Base-by-base conservation (phyloP, 768 basidiomycete species). In the Rhodotorula sphaerocarpa region DNA sequence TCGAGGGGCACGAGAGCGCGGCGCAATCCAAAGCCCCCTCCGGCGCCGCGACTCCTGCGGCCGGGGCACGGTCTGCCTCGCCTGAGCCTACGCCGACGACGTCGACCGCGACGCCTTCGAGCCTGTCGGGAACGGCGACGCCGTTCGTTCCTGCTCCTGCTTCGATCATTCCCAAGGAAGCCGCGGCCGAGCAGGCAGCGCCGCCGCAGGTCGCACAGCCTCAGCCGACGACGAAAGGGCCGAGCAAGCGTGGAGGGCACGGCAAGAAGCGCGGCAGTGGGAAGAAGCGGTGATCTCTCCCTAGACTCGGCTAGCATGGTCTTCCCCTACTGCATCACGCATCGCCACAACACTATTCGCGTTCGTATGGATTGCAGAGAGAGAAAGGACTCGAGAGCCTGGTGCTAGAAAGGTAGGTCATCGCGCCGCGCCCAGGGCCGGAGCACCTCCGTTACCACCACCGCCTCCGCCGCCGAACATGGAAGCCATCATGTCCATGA, bases 401-500 rank as follows among this genome's bases (percentile, higher is more conserved):
- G n/a, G n/a, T n/a, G n/a, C n/a, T n/a, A n/a, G n/a, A n/a, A n/a
- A n/a, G n/a, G n/a, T n/a, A n/a, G n/a, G n/a, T n/a, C n/a, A n/a
- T n/a, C n/a, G n/a, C n/a, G n/a, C n/a, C n/a, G n/a, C 48, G 20
- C 48, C 48, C 4, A 50, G 31, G 7, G 46, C 46, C 11, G 28
- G 46, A 20, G 46, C 46, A 20, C 46, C 46, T 3, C 44, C 21
- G 14, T 50, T 55, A 25, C 55, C 55, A 18, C 48, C 54, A 6
- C 52, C 57, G 21, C 60, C 60, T 20, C 61, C 62, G 20, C 62
- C 63, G 25, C 52, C 57, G 51, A 65, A 65, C 63, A 65, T 59
- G 43, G 25, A 42, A 14, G 57, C 57, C 63, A 65, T 65, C 65
- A 66, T 69, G 44, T 69, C 67, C 63, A 65, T 87, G 53, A 96